Conservation (phyloP, 2,329 filamentous ascomycete species). For the Cyphellophora europaea region DNA sequence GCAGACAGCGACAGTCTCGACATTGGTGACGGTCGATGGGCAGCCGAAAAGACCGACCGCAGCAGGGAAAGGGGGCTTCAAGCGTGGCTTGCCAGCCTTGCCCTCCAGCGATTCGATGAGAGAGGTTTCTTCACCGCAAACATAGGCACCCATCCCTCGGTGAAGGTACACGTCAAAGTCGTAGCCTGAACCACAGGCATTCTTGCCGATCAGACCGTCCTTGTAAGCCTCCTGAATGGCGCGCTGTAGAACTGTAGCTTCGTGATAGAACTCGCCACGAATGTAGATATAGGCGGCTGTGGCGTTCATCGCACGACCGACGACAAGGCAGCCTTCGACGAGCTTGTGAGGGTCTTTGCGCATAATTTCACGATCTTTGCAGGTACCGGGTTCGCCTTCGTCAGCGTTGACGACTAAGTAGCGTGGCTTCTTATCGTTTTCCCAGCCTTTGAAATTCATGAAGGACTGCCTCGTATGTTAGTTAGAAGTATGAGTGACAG, state of each 20-base stretch:
- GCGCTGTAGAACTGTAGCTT: constrained; percentile 84
- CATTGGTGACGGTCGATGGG: constrained; percentile 94
- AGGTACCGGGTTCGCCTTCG: constrained; percentile 96
- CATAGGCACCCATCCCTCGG: constrained; percentile 93
- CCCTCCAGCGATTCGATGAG: constrained; percentile 97
- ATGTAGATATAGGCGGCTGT: constrained; percentile 99
- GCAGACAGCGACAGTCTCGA: constrained; percentile 91
- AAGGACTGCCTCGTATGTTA: constrained; percentile 59
- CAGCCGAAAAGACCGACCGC: constrained; percentile 96
- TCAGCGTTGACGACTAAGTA: constrained; percentile 98
- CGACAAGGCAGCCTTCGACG: constrained; percentile 90
- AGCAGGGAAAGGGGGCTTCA: constrained; percentile 97
- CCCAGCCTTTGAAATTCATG: constrained; percentile 99
- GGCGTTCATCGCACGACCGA: constrained; percentile 97
- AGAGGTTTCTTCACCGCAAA: constrained; percentile 96
- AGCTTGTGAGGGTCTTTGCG: constrained; percentile 99
- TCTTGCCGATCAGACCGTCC: constrained; percentile 92
- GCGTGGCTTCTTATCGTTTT: constrained; percentile 90
- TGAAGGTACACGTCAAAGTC: constrained; percentile 97
- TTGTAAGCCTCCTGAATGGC: constrained; percentile 98
- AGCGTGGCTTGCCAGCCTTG: constrained; percentile 94
- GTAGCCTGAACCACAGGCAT: constrained; percentile 92
- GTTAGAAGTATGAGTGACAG: background rate
- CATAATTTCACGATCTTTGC: constrained; percentile 99
- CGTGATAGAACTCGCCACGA: constrained; percentile 93